Conservation (phyloP, 805 yeast species). For the Schwanniomyces polymorphus region DNA sequence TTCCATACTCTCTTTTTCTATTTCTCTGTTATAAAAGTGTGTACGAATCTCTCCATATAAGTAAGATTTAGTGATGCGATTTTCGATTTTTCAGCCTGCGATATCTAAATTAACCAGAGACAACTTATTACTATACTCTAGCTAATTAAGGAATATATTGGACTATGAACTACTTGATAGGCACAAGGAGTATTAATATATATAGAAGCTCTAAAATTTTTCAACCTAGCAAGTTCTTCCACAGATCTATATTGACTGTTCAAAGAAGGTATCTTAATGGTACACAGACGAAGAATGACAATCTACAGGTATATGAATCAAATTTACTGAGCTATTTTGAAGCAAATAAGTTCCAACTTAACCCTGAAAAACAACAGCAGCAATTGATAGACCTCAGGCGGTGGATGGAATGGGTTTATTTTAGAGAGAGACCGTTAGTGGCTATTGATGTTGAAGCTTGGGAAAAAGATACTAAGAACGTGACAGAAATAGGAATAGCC, state of each 20-base stretch:
- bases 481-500: slow-evolving; percentile 62
- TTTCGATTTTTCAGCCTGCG: no score
- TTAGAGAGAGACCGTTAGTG: slow-evolving; percentile 33
- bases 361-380: slow-evolving; percentile 9
- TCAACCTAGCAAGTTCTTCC: not conserved
- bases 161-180: not conserved
- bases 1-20: not conserved
- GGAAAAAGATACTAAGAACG: slow-evolving; percentile 41
- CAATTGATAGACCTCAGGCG: slow-evolving; percentile 8
- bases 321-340: slow-evolving; percentile 10
- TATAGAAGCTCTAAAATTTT: not conserved
- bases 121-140: no score
- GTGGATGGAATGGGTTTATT: slow-evolving; percentile 20
- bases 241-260: not conserved
- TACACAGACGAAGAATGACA: not conserved
- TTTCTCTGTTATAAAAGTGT: not conserved
- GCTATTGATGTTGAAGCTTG: slow-evolving; percentile 60
- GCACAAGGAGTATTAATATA: not conserved
- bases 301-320: not conserved
- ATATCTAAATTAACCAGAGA: no score
- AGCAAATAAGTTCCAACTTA: slow-evolving; percentile 15
- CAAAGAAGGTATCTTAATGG: not conserved
- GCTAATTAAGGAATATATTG: no score
- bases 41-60: not conserved
- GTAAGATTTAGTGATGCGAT: not conserved